phyloP scores from a whole-genome alignment of 2,329 filamentous ascomycete genomes.

The Ascochyta viciae-villosae region DNA sequence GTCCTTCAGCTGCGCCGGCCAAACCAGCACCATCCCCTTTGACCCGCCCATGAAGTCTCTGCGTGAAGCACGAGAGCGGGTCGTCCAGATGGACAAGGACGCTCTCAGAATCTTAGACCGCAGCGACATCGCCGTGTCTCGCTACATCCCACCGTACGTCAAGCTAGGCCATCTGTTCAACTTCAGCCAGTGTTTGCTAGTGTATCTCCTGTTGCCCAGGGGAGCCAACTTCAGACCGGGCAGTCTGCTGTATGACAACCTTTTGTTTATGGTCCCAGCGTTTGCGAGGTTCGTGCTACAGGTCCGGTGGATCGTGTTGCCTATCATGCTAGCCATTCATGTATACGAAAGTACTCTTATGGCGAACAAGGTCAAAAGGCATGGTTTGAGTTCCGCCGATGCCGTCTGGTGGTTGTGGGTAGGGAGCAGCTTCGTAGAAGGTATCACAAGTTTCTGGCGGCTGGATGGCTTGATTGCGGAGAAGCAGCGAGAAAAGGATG shows the following conservation, averaged over 20 bases:
- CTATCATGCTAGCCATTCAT: slow-evolving; percentile 70
- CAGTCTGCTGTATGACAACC: slow-evolving; percentile 44
- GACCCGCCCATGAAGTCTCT: slow-evolving; percentile 73
- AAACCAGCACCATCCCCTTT: slow-evolving; percentile 65
- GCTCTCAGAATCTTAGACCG: slow-evolving; percentile 67
- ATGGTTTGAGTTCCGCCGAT: slow-evolving; percentile 60
- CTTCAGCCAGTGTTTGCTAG: slow-evolving; percentile 55
- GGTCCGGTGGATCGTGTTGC: slow-evolving; percentile 66
- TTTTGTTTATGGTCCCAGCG: slow-evolving; percentile 59
- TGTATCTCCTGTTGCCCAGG: slow-evolving; percentile 40
- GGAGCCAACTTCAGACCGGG: slow-evolving; percentile 44
- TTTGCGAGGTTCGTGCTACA: slow-evolving; percentile 66
- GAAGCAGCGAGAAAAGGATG: slow-evolving; percentile 38
- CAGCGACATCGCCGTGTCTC: slow-evolving; percentile 62
- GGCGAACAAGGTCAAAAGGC: slow-evolving; percentile 56
- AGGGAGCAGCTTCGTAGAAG: slow-evolving; percentile 61
- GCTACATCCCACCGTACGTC: slow-evolving; percentile 59
- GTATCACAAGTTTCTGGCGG: slow-evolving; percentile 57
- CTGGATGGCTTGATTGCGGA: slow-evolving; percentile 32
- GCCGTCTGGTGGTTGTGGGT: slow-evolving; percentile 63
- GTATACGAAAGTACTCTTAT: slow-evolving; percentile 64
- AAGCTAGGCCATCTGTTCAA: slow-evolving; percentile 57
- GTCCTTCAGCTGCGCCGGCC: slow-evolving; percentile 63
- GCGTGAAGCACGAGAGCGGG: slow-evolving; percentile 70
- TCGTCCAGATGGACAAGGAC: slow-evolving; percentile 75